Base-by-base conservation (phyloP, 2,329 filamentous ascomycete species). In the Colletotrichum sansevieriae region DNA sequence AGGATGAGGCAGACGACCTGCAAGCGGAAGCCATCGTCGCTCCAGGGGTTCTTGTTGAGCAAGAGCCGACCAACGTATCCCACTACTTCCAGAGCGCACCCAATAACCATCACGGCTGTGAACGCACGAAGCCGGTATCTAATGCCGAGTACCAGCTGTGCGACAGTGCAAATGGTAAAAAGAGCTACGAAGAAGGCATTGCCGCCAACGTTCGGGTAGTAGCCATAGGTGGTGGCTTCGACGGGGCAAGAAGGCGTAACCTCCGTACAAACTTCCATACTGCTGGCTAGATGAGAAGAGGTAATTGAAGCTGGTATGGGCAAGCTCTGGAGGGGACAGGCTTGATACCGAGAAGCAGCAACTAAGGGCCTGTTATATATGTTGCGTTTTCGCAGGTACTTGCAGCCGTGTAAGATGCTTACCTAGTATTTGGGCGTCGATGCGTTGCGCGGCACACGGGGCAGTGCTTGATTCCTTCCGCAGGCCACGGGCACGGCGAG, bases 1-100 rank as follows among this genome's bases (percentile, higher is more conserved):
- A 71, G 67, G 4, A 63, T 71, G 18, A 70, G 46, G 7, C 37
- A 43, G 11, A 70, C 52, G 13, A 71, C 65, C 56, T 71, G 69
- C 41, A 60, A 15, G 1, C 60, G 22, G 22, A 55, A 55, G 35
- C 33, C 52, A 37, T 13, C 22, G n/a, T 22, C 29, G 18, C 46
- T 65, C 61, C 54, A 68, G 20, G 57, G 43, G 44, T 71, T 68
- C 18, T 49, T 43, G 43, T 64, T 55, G n/a, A 73, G 43, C 49
- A 70, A 18, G 18, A 73, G 43, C 1, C 71, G 56, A 3, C 70
- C 72, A 12, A 55, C 43, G 44, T 73, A 72, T 2, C 71, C 72
- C 11, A 69, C 15, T 8, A 68, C 51, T 44, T 73, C 72, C 39
- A 71, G 60, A 2, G 64, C 20, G 9, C 70, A 49, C 10, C 72